Evolutionary conservation across 805 yeast genomes (phyloP), one percentile per base, ranked within the genome.

Genomic region (Kurtzmaniella fragi): DNA sequence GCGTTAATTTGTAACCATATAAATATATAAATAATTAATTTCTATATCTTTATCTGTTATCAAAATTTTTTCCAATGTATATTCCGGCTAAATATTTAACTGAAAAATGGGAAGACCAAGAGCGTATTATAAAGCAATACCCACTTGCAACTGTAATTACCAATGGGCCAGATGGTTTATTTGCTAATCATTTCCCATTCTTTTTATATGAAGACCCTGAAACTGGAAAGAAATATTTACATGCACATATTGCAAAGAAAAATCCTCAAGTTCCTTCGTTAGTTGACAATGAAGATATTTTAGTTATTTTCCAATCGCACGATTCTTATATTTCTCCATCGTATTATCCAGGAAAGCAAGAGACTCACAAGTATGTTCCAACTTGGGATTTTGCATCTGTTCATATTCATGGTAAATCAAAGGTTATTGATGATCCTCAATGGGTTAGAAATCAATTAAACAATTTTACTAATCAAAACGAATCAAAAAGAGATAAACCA

Each of bases 311-410:
- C 62, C 76, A 71, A 52, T 64, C 77, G 5, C 59, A 52, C 3
- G 66, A 76, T 48, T 58, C 77, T 1, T 81, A 81, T 51, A 71
- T 80, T 16, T 57, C 79, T 17, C 84, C 87, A 2, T 54, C 69
- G 12, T 80, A 79, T 71, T 81, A 81, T 49, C 73, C 77, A 6
- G 64, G 70, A 15, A 80, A 80, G 58, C 58, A 67, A 34, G 66
- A 65, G 35, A 75, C 81, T 26, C 81, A 77, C 44, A 80, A 78
- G 50, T 69, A 67, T 31, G 86, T 80, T n/a, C 84, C 86, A 13
- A 80, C 86, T 1, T 81, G 85, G 85, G 80, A 77, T 53, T 80
- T 72, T 56, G 77, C 75, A 2, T 58, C 75, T 3, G 78, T 74
- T 26, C 84, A 81, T 49, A 62, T 73, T 32, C 62, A 72, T 41